Evolutionary conservation across 331 rosid species (phyloP), one percentile per base, ranked within the genome.

Genomic region (Saraca asoca): DNA sequence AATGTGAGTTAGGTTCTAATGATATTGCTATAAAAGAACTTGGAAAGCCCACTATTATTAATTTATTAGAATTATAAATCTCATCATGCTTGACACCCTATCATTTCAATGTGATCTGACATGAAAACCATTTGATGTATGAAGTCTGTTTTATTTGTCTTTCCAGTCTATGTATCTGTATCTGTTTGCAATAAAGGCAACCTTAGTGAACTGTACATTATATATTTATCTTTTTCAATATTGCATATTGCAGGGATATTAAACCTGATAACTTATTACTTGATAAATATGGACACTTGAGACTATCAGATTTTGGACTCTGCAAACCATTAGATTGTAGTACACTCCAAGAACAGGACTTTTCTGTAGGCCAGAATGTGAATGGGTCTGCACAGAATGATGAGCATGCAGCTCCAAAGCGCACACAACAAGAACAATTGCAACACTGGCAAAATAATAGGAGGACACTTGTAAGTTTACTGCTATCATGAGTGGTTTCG

Each of bases 281-380:
- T 53, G 99, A 94, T 83, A 87, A 80, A 88, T 83, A 78, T 66
- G 99, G 99, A 51, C 97, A 94, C 76, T 69, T 94, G 85, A 86
- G 82, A 83, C 85, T 94, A 50, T 94, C 99, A 24, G 99, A 94
- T 83, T 94, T 94, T 58, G 99, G 99, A 79, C 84, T 94, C 59
- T 94, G 99, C 78, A 94, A 94, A 81, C 99, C 97, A 48, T 81
- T 94, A 69, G 99, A 94, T 68, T 94, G 92, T 81, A 94, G 91
- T 79, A 83, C 79, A 24, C 80, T 94, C 31, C 87, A 80, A 68
- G 98, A 88, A 75, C 80, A 70, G 38, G 96, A 94, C 62, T 85
- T 94, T 79, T 83, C 95, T 42, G 6, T 76, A 24, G 87, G 78
- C 62, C 85, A 70, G 72, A 85, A 19, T 55, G 67, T 12, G n/a